A percentile compares a stretch with the other conserved stretches of the same genome.
phyloP scores from a whole-genome alignment of 306 rosid species.

The Trifolium dubium region DNA sequence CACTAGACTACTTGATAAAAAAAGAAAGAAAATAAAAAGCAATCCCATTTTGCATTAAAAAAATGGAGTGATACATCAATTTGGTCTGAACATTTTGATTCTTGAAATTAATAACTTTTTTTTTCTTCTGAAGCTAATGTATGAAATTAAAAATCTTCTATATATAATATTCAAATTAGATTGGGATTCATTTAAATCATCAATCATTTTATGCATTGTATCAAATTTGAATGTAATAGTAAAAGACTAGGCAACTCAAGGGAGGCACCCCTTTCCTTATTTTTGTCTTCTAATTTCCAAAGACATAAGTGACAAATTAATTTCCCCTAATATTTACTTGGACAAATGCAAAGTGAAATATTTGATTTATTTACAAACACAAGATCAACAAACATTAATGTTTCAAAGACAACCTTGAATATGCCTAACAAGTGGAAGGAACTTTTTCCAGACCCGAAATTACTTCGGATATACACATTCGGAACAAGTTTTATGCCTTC shows the following conservation, averaged over 20 bases:
- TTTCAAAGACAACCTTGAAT: slow-evolving; percentile 12
- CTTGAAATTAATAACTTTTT: too few species aligned
- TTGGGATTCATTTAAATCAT: background rate
- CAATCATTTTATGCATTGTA: background rate
- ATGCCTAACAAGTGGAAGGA: background rate
- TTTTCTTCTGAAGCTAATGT: too few species aligned
- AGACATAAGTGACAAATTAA: slow-evolving; percentile 1
- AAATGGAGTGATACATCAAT: too few species aligned
- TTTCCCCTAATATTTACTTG: slow-evolving; percentile 24
- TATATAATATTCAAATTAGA: background rate
- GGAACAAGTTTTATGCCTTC: background rate
- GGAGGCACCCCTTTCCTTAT: background rate
- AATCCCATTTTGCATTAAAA: too few species aligned
- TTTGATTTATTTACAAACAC: slow-evolving; percentile 47
- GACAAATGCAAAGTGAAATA: slow-evolving; percentile 10
- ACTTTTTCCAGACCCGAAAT: background rate
- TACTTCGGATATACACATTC: background rate
- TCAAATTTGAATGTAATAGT: slow-evolving; percentile 7
- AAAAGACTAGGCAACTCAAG: background rate
- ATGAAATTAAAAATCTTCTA: background rate
- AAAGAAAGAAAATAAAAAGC: too few species aligned
- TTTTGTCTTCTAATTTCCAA: background rate
- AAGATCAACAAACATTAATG: slow-evolving; percentile 10
- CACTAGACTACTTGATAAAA: too few species aligned
- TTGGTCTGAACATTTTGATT: too few species aligned